phyloP scores from a whole-genome alignment of 495 filamentous ascomycete genomes.

The Penicillium ochrochloron region DNA sequence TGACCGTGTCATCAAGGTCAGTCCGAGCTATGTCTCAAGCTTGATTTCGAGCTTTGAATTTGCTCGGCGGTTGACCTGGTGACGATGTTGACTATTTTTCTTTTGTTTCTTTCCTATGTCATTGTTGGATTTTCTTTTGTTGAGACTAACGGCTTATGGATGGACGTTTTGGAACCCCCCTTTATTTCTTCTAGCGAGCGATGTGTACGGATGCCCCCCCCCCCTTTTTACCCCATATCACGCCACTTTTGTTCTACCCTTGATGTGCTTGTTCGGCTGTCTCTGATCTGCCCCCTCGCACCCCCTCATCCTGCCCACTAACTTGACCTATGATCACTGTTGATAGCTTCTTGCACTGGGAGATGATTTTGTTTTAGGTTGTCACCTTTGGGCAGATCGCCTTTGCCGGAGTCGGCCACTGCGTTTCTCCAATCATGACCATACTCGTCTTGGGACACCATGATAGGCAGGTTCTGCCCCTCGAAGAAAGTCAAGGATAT shows the following conservation, averaged over 20 bases:
- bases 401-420: conserved; percentile 5
- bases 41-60: background rate
- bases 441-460: background rate
- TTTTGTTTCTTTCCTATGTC: conserved; percentile 22
- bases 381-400: background rate
- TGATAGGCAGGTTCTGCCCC: background rate
- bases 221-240: conserved; percentile 16
- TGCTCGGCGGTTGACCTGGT: background rate
- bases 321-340: conserved; percentile 34
- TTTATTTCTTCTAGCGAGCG: conserved; percentile 45
- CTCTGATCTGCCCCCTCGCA: conserved; percentile 17
- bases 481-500: background rate
- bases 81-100: conserved; percentile 15
- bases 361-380: conserved; percentile 33
- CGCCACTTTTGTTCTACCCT: conserved; percentile 5
- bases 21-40: background rate
- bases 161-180: conserved; percentile 36
- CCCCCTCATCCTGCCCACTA: conserved; percentile 12
- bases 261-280: conserved; percentile 26
- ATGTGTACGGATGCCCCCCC: conserved; percentile 40
- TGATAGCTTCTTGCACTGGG: conserved; percentile 44
- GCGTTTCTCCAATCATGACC: background rate
- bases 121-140: conserved; percentile 30
- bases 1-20: background rate
- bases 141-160: conserved; percentile 39